Conservation (phyloP, 108 stramenopile genomes). For the Nitzschia sp. region DNA sequence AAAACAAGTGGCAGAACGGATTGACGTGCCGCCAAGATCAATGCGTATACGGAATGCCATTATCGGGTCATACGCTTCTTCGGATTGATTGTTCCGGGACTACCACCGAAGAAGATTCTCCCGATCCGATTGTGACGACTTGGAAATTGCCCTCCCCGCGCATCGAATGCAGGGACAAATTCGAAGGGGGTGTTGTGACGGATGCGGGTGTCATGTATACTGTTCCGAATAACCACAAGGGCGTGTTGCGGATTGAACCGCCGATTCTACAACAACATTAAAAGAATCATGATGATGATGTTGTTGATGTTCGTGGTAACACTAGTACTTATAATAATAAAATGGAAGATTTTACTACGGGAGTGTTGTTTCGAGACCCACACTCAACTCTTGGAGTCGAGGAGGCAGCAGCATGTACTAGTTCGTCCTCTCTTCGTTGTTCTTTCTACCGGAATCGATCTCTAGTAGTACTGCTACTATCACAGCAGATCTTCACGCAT, state of each 20-base stretch:
- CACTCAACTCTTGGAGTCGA: too few species aligned
- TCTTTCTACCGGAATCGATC: too few species aligned
- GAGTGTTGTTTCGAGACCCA: too few species aligned
- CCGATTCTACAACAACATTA: too few species aligned
- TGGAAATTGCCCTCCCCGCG: conserved; percentile 60
- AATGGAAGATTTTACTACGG: too few species aligned
- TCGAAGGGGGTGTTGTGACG: conserved; percentile 78
- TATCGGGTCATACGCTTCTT: conserved; percentile 66
- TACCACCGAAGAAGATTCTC: conserved; percentile 24
- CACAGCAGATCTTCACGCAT: too few species aligned
- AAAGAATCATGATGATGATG: too few species aligned
- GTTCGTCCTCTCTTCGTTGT: too few species aligned
- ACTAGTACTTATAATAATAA: too few species aligned
- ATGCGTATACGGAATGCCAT: conserved; percentile 85
- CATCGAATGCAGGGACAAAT: conserved; percentile 62
- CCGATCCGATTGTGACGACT: conserved; percentile 55
- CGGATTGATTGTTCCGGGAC: conserved; percentile 44
- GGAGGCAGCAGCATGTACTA: too few species aligned
- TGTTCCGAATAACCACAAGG: conserved; percentile 72
- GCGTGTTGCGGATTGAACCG: conserved; percentile 78
- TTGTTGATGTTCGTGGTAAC: too few species aligned
- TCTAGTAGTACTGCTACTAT: too few species aligned
- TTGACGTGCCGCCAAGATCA: conserved; percentile 58
- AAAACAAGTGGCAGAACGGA: conserved; percentile 94
- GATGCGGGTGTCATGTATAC: conserved; percentile 69